Conservation (phyloP, 2,329 filamentous ascomycete species). For the Chrysoporthe austroafricana region DNA sequence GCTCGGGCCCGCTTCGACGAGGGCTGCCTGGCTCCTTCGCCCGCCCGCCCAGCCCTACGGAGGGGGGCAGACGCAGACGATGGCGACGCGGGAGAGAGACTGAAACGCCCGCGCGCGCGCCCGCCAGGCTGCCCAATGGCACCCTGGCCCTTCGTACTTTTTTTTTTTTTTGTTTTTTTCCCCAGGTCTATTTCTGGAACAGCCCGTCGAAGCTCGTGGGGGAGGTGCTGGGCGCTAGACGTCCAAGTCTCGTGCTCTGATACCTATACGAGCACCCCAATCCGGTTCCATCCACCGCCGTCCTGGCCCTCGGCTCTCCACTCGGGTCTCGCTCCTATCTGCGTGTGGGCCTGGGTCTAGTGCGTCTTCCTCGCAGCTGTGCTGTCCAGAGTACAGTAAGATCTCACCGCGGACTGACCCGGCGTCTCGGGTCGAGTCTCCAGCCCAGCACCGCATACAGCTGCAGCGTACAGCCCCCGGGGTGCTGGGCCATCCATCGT, state of each 20-base stretch:
- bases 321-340: too few relatives aligned
- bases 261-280: too few relatives aligned
- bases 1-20: neutral
- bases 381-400: neutral
- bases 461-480: too few relatives aligned
- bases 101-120: neutral
- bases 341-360: neutral
- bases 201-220: neutral
- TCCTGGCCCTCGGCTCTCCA: too few relatives aligned
- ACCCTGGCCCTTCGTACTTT: neutral
- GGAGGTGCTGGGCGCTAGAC: too few relatives aligned
- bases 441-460: neutral
- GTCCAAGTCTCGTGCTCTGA: too few relatives aligned
- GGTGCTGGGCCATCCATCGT: too few relatives aligned
- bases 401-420: neutral
- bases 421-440: conserved; percentile 2
- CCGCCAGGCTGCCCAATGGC: neutral
- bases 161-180: neutral
- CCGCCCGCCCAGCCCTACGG: neutral
- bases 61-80: neutral
- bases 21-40: conserved; percentile 2
- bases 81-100: neutral
- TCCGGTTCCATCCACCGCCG: too few relatives aligned
- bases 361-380: neutral
- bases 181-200: neutral